Conservation (phyloP, 805 yeast species). For the Isabelozyma heimii region DNA sequence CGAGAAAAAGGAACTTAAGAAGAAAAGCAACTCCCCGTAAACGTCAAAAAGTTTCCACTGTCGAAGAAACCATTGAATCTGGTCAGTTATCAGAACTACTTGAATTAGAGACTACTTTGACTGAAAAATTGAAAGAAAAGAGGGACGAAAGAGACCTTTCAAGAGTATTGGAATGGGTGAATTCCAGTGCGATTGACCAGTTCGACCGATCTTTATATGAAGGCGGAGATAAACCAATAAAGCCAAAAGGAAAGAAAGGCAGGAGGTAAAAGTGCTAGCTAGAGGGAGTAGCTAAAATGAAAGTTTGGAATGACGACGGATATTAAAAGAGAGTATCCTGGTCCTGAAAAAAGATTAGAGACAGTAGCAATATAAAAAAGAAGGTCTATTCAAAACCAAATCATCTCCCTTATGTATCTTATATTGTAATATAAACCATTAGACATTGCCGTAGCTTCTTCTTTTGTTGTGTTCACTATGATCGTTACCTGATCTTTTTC, state of each 20-base stretch:
- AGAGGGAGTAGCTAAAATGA: neutral
- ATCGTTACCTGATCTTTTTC: conserved; percentile 4
- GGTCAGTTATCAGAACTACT: conserved; percentile 27
- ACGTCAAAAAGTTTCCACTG: conserved; percentile 27
- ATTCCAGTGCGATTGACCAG: conserved; percentile 51
- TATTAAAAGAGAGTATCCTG: neutral
- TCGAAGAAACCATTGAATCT: conserved; percentile 25
- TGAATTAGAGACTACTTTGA: conserved; percentile 21
- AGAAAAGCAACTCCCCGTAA: conserved; percentile 29
- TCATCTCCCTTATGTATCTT: neutral
- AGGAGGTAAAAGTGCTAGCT: conserved; percentile 4
- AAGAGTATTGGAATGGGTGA: conserved; percentile 60
- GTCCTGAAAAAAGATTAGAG: neutral
- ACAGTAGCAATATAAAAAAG: too few relatives aligned
- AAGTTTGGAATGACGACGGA: too few relatives aligned
- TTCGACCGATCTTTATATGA: conserved; percentile 56
- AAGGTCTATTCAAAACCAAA: too few relatives aligned
- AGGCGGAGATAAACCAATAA: conserved; percentile 41
- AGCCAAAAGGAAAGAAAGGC: conserved; percentile 14
- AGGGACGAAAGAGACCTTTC: conserved; percentile 39
- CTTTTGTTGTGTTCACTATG: conserved; percentile 8
- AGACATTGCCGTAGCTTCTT: conserved; percentile 2
- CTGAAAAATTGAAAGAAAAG: conserved; percentile 27
- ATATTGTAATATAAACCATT: too few relatives aligned
- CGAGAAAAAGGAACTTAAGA: conserved; percentile 30